Percentiles rank a stretch among this genome's conserved stretches.
These are phyloP conservation scores for Rhizopus arrhizus DNA, from an alignment of 371 early-diverging fungal genomes.

Conservation along the genomic window DNA sequence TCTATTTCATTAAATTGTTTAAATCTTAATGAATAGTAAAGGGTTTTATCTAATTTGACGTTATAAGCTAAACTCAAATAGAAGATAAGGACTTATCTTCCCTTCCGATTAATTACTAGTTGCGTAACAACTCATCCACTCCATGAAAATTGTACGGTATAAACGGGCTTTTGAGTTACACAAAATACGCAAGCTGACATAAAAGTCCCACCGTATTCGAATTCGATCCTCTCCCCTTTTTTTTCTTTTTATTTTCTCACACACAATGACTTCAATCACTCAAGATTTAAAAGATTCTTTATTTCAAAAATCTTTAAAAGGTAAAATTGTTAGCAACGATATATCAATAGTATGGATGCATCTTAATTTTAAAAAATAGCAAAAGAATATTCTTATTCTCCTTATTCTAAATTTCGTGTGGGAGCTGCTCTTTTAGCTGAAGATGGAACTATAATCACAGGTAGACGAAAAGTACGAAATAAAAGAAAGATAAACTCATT, in stretches of 20 bases:
- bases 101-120: no score
- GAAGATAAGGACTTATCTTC: no score
- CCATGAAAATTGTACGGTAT: no score
- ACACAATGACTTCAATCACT: neutral
- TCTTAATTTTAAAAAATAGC: slow-evolving; percentile 31
- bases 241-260: neutral
- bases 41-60: no score
- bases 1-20: no score
- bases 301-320: slow-evolving; percentile 18
- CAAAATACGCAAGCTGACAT: neutral
- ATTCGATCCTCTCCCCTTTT: neutral
- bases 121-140: no score
- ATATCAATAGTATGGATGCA: no score
- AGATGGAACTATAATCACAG: slow-evolving; percentile 65
- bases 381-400: slow-evolving; percentile 65
- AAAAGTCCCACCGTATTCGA: no score
- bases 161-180: neutral
- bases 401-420: slow-evolving; percentile 85
- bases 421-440: slow-evolving; percentile 75
- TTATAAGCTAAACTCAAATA: no score
- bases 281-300: slow-evolving; percentile 11
- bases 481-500: neutral
- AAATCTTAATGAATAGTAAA: no score
- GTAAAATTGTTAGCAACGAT: neutral
- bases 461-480: slow-evolving; percentile 28